A percentile compares a stretch with the other conserved stretches of the same genome.
Evolutionary conservation across 2,329 filamentous ascomycete genomes (phyloP).

Genomic region (Diaporthe citriasiana): DNA sequence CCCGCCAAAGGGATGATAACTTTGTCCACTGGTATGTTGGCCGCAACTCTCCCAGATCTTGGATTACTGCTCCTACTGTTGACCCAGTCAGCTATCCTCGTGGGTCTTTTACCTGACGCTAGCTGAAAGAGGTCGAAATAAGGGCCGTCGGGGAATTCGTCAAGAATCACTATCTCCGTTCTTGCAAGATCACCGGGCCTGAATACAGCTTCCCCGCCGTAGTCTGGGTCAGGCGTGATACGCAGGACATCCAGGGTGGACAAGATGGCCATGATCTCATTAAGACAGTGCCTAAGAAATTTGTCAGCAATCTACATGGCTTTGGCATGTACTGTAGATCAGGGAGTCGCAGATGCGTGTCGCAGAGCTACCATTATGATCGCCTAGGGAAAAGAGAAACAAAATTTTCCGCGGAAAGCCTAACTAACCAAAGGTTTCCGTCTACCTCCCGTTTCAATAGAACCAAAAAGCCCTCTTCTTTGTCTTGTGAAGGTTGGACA

Average conservation of each 20-base stretch:
- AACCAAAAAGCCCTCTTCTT: conserved; percentile 42
- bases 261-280: conserved; percentile 49
- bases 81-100: conserved; percentile 46
- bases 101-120: conserved; percentile 50
- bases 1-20: conserved; percentile 56
- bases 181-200: conserved; percentile 32
- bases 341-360: not conserved
- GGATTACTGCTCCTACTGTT: too few species aligned
- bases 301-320: not conserved
- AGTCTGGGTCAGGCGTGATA: conserved; percentile 40
- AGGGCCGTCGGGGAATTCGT: conserved; percentile 47
- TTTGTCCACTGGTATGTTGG: conserved; percentile 42
- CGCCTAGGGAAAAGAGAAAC: not conserved
- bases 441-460: conserved; percentile 49
- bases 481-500: not conserved
- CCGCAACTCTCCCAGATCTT: conserved; percentile 43
- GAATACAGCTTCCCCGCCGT: conserved; percentile 30
- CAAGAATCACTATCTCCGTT: conserved; percentile 49
- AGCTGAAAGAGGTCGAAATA: conserved; percentile 50
- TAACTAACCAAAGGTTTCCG: conserved; percentile 45
- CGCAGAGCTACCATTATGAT: not conserved
- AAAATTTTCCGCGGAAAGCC: not conserved
- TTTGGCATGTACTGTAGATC: not conserved
- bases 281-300: conserved; percentile 45
- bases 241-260: conserved; percentile 49